Conservation (phyloP, 106 monocot genomes). For the Dioscorea dumetorum region DNA sequence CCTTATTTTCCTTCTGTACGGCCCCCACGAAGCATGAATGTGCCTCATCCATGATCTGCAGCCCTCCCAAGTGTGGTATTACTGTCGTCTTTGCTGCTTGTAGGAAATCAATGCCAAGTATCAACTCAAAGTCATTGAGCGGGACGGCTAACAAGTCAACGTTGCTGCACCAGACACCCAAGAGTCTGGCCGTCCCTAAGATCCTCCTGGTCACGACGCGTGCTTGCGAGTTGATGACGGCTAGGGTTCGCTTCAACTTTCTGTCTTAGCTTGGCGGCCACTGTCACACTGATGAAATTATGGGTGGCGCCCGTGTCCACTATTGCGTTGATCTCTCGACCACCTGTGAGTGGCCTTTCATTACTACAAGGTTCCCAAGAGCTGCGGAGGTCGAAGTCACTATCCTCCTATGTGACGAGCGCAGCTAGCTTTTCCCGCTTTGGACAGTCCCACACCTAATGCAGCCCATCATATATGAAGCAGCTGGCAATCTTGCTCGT, state of each 20-base stretch:
- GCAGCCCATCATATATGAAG: neutral
- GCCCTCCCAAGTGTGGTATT: neutral
- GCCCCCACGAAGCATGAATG: neutral
- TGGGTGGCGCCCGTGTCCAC: neutral
- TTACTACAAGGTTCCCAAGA: neutral
- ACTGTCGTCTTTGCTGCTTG: too few species aligned
- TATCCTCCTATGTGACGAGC: neutral
- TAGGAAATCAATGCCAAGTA: too few species aligned
- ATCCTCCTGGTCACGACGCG: too few species aligned
- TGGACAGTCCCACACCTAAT: neutral
- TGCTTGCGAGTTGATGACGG: too few species aligned
- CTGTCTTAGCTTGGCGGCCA: neutral
- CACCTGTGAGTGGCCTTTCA: too few species aligned
- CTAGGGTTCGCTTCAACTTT: neutral
- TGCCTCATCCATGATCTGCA: neutral
- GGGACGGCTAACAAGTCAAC: too few species aligned
- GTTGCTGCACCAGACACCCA: too few species aligned
- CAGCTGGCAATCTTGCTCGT: too few species aligned
- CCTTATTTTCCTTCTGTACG: neutral
- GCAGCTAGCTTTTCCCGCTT: neutral
- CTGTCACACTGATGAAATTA: neutral
- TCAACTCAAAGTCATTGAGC: neutral
- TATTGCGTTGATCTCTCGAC: neutral
- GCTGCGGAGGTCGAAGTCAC: neutral
- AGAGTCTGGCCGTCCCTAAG: too few species aligned